phyloP scores from a whole-genome alignment of 805 yeast genomes.

The Wickerhamomyces sydowiorum region DNA sequence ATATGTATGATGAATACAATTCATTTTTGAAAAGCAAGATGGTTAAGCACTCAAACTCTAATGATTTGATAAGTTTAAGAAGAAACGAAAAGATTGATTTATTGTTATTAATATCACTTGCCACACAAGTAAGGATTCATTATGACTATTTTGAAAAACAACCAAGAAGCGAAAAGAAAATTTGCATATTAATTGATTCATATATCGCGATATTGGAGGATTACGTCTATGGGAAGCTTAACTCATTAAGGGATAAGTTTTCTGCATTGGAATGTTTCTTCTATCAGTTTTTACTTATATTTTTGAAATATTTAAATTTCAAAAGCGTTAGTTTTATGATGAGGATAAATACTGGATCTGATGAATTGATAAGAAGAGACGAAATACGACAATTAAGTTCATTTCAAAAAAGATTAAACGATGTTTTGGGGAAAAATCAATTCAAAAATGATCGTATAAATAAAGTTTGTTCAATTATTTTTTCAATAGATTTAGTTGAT shows the following conservation, averaged over 20 bases:
- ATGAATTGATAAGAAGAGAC: not conserved
- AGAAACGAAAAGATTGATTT: conserved; percentile 2
- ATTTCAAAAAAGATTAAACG: conserved; percentile 6
- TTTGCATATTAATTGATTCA: conserved; percentile 3
- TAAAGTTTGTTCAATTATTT: not conserved
- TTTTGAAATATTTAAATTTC: conserved; percentile 16
- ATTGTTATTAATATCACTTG: conserved; percentile 5
- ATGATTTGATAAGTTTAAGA: not conserved
- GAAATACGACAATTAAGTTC: conserved; percentile 4
- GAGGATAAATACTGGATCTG: conserved; percentile 3
- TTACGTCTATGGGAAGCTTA: not conserved
- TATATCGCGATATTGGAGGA: conserved; percentile 2
- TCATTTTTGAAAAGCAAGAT: conserved; percentile 1
- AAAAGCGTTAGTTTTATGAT: conserved; percentile 9
- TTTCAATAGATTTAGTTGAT: not conserved
- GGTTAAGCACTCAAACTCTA: too few relatives aligned
- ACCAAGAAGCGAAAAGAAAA: conserved; percentile 11
- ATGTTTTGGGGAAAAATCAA: not conserved
- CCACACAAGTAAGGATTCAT: conserved; percentile 16
- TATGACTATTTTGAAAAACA: conserved; percentile 9
- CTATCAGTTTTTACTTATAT: conserved; percentile 16
- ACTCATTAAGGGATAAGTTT: conserved; percentile 9
- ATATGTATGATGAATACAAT: conserved; percentile 10
- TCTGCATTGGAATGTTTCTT: conserved; percentile 14
- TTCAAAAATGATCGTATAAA: not conserved